Percentiles rank a stretch among this genome's conserved stretches.
Evolutionary conservation across 163 green algal species (phyloP).

Genomic region (Scenedesmus sp.): DNA sequence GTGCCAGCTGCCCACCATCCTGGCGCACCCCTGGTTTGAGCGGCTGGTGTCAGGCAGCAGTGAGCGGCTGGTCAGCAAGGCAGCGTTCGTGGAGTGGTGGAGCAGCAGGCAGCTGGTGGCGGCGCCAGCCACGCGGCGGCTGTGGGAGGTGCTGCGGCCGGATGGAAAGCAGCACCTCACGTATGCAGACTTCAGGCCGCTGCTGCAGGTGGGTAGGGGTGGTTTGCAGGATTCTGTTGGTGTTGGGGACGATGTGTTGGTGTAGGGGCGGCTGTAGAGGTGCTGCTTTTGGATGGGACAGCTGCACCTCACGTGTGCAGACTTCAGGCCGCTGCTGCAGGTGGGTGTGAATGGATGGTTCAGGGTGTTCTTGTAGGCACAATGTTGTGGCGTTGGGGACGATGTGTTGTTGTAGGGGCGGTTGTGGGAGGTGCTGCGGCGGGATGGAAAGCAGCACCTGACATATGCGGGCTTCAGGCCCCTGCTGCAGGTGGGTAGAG

Average conservation of each 20-base stretch:
- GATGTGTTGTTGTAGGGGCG: slow-evolving; percentile 32
- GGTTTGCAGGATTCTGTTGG: neutral
- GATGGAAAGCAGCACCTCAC: slow-evolving; percentile 63
- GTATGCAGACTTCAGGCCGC: slow-evolving; percentile 85
- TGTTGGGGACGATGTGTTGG: neutral
- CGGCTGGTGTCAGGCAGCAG: slow-evolving; percentile 47
- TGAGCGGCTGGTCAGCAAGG: slow-evolving; percentile 54
- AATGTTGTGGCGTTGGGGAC: too few relatives aligned
- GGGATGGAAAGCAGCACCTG: slow-evolving; percentile 63
- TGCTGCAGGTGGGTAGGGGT: slow-evolving; percentile 76
- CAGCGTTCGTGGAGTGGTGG: slow-evolving; percentile 73
- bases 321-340: slow-evolving; percentile 89
- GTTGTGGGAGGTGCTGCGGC: slow-evolving; percentile 79
- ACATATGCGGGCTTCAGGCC: slow-evolving; percentile 85
- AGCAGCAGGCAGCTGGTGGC: slow-evolving; percentile 56
- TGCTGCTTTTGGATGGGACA: slow-evolving; percentile 1
- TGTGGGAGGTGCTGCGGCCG: slow-evolving; percentile 80
- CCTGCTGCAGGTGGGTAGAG: slow-evolving; percentile 76
- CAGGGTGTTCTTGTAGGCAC: neutral
- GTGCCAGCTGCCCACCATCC: slow-evolving; percentile 84
- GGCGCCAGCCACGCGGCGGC: slow-evolving; percentile 62
- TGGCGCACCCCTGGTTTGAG: slow-evolving; percentile 86
- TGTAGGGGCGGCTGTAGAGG: neutral
- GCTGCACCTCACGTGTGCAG: slow-evolving; percentile 74
- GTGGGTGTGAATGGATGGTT: neutral